Percentiles rank a stretch among this genome's conserved stretches.
Evolutionary conservation across 192 early-diverging fungal genomes (phyloP).

Genomic region (Polychytrium aggregatum): DNA sequence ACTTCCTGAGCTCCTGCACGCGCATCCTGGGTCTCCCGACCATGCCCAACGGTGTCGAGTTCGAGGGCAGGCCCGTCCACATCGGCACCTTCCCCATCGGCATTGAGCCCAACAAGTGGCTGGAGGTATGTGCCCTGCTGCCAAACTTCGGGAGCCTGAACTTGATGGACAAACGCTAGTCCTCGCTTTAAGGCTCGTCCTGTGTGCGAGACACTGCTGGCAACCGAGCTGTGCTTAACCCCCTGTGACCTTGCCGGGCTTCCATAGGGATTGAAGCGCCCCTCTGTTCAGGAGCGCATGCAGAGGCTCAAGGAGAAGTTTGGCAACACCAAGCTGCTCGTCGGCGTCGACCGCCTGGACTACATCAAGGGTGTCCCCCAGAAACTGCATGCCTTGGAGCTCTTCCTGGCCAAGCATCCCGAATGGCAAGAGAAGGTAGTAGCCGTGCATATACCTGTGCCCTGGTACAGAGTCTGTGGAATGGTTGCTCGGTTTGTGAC

Average conservation of each 20-base stretch:
- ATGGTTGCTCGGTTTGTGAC: no score
- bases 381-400: constrained; percentile 92
- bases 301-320: constrained; percentile 71
- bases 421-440: constrained; percentile 82
- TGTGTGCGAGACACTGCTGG: no score
- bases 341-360: constrained; percentile 96
- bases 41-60: constrained; percentile 88
- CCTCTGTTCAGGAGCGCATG: constrained; percentile 63
- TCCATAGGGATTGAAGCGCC: constrained; percentile 52
- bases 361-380: constrained; percentile 99
- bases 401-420: constrained; percentile 76
- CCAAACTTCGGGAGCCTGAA: no score
- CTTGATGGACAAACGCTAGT: no score
- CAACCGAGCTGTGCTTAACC: no score
- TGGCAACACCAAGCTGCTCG: constrained; percentile 75
- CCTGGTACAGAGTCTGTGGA: no score
- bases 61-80: constrained; percentile 83
- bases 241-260: no score
- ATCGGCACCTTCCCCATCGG: constrained; percentile 99
- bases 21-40: constrained; percentile 88
- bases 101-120: constrained; percentile 92
- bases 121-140: constrained; percentile 53
- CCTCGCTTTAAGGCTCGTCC: no score
- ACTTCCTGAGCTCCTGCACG: constrained; percentile 94
- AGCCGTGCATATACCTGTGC: no score